A percentile compares a stretch with the other conserved stretches of the same genome.
These are phyloP conservation scores for Euphorbia peplus DNA, from an alignment of 345 rosid species.

Conservation along the genomic window DNA sequence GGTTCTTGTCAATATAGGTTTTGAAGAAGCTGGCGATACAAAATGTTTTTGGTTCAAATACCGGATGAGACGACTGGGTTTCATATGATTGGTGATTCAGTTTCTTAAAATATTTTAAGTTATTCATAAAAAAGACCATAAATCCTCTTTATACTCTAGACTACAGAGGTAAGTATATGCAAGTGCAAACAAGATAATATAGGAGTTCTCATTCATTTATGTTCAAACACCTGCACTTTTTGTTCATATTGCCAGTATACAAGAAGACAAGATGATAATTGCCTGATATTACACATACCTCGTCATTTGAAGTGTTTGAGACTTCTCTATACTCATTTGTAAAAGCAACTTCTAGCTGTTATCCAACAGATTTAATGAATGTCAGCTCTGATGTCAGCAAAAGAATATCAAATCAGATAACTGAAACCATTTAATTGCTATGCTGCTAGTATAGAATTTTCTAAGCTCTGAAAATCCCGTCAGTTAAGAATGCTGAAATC, in stretches of 20 bases:
- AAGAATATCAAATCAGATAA: slow-evolving; percentile 1
- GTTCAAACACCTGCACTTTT: background rate
- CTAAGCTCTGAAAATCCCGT: background rate
- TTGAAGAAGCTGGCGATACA: too few relatives aligned
- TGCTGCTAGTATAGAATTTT: background rate
- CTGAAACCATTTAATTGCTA: background rate
- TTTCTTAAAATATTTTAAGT: background rate
- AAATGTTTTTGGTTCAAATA: background rate
- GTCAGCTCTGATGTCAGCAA: slow-evolving; percentile 2
- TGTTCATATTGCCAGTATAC: background rate
- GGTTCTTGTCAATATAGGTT: background rate
- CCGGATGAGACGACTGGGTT: background rate
- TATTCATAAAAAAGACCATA: background rate
- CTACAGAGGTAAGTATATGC: background rate
- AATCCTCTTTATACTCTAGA: background rate
- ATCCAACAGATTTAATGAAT: slow-evolving; percentile 12
- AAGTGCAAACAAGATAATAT: background rate
- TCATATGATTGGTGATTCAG: background rate
- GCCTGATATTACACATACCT: slow-evolving; percentile 41
- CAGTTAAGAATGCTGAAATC: background rate
- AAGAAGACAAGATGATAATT: background rate
- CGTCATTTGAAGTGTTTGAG: slow-evolving; percentile 42
- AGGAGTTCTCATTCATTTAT: background rate
- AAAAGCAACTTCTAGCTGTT: slow-evolving; percentile 79
- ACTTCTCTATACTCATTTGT: slow-evolving; percentile 55